Percentiles rank a stretch among this genome's conserved stretches.
Evolutionary conservation across 495 filamentous ascomycete genomes (phyloP).

Genomic region (Chaetomium cochliodes): DNA sequence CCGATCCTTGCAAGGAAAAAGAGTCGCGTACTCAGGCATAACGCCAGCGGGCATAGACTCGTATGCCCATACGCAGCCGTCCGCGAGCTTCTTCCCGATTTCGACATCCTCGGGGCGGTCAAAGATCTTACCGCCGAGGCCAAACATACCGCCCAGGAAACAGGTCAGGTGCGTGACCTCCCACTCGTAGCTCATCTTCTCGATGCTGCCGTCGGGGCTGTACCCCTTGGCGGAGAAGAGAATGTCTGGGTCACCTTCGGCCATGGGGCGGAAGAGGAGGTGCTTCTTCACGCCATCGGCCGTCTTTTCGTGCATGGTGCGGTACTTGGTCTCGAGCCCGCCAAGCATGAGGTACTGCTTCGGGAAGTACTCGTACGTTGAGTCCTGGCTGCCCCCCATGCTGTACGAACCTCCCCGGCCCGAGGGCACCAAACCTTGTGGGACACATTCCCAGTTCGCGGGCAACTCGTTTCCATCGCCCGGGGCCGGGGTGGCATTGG

Average conservation of each 20-base stretch:
- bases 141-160: conserved; percentile 93
- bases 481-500: not conserved
- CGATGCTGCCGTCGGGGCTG: conserved; percentile 40
- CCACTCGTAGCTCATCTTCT: conserved; percentile 46
- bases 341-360: conserved; percentile 81
- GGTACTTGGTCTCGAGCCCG: conserved; percentile 77
- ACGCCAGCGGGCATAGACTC: conserved; percentile 76
- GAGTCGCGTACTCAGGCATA: conserved; percentile 76
- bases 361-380: conserved; percentile 91
- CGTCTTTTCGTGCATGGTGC: conserved; percentile 72
- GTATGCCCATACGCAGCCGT: conserved; percentile 95
- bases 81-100: conserved; percentile 76
- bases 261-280: conserved; percentile 85
- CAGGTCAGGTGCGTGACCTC: conserved; percentile 80
- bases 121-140: conserved; percentile 84
- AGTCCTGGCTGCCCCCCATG: conserved; percentile 84
- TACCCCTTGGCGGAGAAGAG: conserved; percentile 63
- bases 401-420: conserved; percentile 44
- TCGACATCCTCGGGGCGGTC: conserved; percentile 74
- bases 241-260: conserved; percentile 68
- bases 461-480: conserved; percentile 26
- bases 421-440: conserved; percentile 50
- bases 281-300: conserved; percentile 68
- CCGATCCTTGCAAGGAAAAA: conserved; percentile 65
- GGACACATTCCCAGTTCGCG: conserved; percentile 49